Conservation (phyloP, 495 filamentous ascomycete species). For the Penicillium dipodomyicola region DNA sequence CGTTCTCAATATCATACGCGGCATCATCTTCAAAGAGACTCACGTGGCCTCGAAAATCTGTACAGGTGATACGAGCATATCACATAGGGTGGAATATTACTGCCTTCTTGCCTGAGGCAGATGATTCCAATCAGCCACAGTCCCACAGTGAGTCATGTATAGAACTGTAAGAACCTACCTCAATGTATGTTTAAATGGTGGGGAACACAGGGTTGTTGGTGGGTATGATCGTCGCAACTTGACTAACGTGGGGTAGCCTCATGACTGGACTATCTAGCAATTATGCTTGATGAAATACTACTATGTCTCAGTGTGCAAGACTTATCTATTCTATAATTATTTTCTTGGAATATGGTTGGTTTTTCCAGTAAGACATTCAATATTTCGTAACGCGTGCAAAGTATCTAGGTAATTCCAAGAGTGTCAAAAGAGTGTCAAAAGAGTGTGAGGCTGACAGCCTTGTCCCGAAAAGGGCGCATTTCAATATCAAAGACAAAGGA, state of each 20-base stretch:
- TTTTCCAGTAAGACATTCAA: background rate
- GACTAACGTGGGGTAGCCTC: background rate
- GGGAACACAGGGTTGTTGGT: background rate
- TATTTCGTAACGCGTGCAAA: background rate
- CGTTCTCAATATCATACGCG: background rate
- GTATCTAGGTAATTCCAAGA: background rate
- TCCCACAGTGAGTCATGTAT: constrained; percentile 8
- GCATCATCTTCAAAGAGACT: background rate
- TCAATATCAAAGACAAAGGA: constrained; percentile 6
- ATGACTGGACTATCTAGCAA: background rate
- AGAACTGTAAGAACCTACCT: background rate
- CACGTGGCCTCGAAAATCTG: background rate
- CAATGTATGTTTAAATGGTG: background rate
- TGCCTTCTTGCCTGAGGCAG: background rate
- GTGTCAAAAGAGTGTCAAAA: background rate
- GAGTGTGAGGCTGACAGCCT: constrained; percentile 9
- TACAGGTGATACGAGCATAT: background rate
- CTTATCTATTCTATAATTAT: background rate
- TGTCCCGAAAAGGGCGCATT: background rate
- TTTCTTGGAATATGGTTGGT: background rate
- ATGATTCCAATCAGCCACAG: constrained; percentile 4
- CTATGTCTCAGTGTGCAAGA: background rate
- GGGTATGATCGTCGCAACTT: constrained; percentile 1
- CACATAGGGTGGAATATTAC: background rate
- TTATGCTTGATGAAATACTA: background rate